Evolutionary conservation across 257 asterid genomes (phyloP), one percentile per base, ranked within the genome.

Genomic region (Gentiana macrophylla): DNA sequence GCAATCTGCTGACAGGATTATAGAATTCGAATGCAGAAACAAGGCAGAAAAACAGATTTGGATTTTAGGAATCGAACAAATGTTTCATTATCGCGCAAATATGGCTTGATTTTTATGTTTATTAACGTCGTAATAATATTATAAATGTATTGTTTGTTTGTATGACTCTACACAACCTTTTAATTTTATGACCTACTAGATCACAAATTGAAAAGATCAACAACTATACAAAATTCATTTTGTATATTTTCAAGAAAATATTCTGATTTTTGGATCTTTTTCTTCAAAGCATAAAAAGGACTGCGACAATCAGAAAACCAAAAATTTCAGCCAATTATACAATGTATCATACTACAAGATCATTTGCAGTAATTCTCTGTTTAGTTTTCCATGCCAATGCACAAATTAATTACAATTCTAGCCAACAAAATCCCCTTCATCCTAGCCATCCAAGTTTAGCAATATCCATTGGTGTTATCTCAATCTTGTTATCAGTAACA

Each of bases 11-110:
- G 94, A 80, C 50, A 80, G 94, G 78, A 76, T 79, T 41, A 79
- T 88, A 32, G 94, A 88, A 66, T 82, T 82, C 46, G 94, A 84
- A 64, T 84, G 96, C 75, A 67, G 78, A 69, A 88, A 61, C 70
- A 88, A 78, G 72, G 77, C 62, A 49, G 94, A 82, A 43, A 84
- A 74, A 63, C 75, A 71, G 62, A 77, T 84, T 78, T 87, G 96
- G 96, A 71, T 80, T 55, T 84, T 84, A 61, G 96, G 96, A 58
- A 77, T 88, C 65, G 89, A 84, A 51, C 71, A 77, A 15, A 72
- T 88, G 94, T 63, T 88, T 84, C 78, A 72, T 69, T 71, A 74
- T 68, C 79, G 75, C 50, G 65, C 59, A 37, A 59, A 59, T 67
- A 57, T 74, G 73, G 65, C 51, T 56, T 61, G 66, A 66, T 48